A percentile compares a stretch with the other conserved stretches of the same genome.
phyloP scores from a whole-genome alignment of 1,139 yeast genomes.

The Hansenula anomala region DNA sequence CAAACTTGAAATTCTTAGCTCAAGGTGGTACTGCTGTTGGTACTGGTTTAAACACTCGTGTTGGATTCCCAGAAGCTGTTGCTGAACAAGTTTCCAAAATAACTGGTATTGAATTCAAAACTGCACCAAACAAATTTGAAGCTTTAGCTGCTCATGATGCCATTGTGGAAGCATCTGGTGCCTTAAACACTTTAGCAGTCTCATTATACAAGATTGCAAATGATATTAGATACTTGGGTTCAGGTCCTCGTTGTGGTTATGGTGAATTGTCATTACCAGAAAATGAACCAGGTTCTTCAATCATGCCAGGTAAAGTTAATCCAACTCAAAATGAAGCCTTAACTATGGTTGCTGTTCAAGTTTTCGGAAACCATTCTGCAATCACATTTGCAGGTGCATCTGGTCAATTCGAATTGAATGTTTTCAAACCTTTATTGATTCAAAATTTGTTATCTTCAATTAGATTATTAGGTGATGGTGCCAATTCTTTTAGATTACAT shows the following conservation, averaged over 20 bases:
- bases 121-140: slow-evolving; percentile 98
- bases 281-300: slow-evolving; percentile 98
- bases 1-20: slow-evolving; percentile 76
- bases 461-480: slow-evolving; percentile 85
- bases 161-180: slow-evolving; percentile 95
- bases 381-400: slow-evolving; percentile 97
- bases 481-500: slow-evolving; percentile 82
- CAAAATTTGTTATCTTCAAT: slow-evolving; percentile 83
- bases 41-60: slow-evolving; percentile 91
- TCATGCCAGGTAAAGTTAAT: slow-evolving; percentile 99
- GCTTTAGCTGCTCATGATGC: slow-evolving; percentile 99
- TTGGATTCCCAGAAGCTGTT: slow-evolving; percentile 81
- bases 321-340: slow-evolving; percentile 99
- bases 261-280: slow-evolving; percentile 95
- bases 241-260: slow-evolving; percentile 99
- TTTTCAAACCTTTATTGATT: slow-evolving; percentile 94
- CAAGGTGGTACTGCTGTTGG: slow-evolving; percentile 99
- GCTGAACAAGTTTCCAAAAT: slow-evolving; percentile 66
- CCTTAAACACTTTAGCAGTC: slow-evolving; percentile 89
- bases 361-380: slow-evolving; percentile 92
- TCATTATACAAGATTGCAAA: slow-evolving; percentile 95
- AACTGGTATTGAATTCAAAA: slow-evolving; percentile 83
- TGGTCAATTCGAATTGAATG: slow-evolving; percentile 97
- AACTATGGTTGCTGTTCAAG: slow-evolving; percentile 98
- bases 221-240: slow-evolving; percentile 95